Percentiles rank a stretch among this genome's conserved stretches.
phyloP scores from a whole-genome alignment of 2,329 filamentous ascomycete species.

The Cladophialophora carrionii region DNA sequence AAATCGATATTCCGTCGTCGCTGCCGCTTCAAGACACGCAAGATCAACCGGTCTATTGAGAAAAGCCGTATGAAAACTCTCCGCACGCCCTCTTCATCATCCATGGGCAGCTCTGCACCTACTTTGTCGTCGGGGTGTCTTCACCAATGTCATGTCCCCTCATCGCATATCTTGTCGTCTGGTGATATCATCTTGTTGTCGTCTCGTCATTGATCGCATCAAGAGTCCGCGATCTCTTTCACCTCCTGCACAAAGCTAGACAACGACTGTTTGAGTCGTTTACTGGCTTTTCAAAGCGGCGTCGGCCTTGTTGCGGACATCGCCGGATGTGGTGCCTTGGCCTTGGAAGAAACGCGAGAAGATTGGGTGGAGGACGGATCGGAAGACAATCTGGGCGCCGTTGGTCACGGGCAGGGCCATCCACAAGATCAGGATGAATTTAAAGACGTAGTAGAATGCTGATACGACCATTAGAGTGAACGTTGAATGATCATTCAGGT shows the following conservation, averaged over 20 bases:
- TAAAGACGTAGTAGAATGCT: slow-evolving; percentile 99
- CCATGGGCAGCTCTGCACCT: background rate
- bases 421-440: slow-evolving; percentile 97
- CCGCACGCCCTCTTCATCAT: slow-evolving; percentile 12
- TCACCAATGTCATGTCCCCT: background rate
- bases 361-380: slow-evolving; percentile 88
- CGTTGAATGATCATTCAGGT: slow-evolving; percentile 99
- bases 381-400: slow-evolving; percentile 95
- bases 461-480: slow-evolving; percentile 71
- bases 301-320: slow-evolving; percentile 86
- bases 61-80: slow-evolving; percentile 27
- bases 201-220: slow-evolving; percentile 22
- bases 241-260: slow-evolving; percentile 25
- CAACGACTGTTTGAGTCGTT: slow-evolving; percentile 36
- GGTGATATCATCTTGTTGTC: slow-evolving; percentile 11
- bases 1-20: background rate
- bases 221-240: slow-evolving; percentile 28
- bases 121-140: background rate
- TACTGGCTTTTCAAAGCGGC: slow-evolving; percentile 65
- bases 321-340: slow-evolving; percentile 69
- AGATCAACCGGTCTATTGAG: slow-evolving; percentile 31
- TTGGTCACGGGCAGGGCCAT: slow-evolving; percentile 96
- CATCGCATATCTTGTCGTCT: background rate
- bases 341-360: slow-evolving; percentile 86
- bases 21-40: slow-evolving; percentile 12